phyloP scores from a whole-genome alignment of 129 eudicot species.

The Artemisia argyi region DNA sequence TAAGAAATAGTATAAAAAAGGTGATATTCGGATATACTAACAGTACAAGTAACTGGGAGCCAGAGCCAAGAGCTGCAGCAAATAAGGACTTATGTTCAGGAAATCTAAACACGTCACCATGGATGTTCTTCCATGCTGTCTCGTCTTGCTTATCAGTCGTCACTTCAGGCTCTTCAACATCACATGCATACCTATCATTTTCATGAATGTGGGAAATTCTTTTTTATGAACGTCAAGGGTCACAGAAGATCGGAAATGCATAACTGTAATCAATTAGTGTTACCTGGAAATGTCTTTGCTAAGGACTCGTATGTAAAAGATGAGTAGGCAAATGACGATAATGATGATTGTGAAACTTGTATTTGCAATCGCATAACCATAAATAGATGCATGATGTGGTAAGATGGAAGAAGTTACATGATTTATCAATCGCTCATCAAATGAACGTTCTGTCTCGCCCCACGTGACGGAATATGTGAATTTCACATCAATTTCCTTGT shows the following conservation, averaged over 20 bases:
- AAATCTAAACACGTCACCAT: slow-evolving; percentile 40
- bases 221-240: no score
- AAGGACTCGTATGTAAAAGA: slow-evolving; percentile 56
- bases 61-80: slow-evolving; percentile 62
- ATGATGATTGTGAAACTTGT: slow-evolving; percentile 55
- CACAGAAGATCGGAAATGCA: no score
- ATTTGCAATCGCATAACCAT: slow-evolving; percentile 43
- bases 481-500: slow-evolving; percentile 50
- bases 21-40: slow-evolving; percentile 21
- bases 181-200: slow-evolving; percentile 16
- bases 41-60: slow-evolving; percentile 53
- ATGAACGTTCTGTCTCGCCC: slow-evolving; percentile 43
- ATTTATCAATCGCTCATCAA: slow-evolving; percentile 64
- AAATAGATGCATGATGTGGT: slow-evolving; percentile 55
- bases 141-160: background rate
- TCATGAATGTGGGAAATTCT: no score
- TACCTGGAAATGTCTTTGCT: slow-evolving; percentile 71
- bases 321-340: slow-evolving; percentile 39
- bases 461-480: slow-evolving; percentile 64
- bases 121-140: slow-evolving; percentile 5
- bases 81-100: slow-evolving; percentile 55
- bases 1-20: no score
- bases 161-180: background rate
- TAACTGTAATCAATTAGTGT: background rate
- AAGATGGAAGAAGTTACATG: slow-evolving; percentile 30